Base-by-base conservation (phyloP, 2,329 filamentous ascomycete species). In the Lachnellula occidentalis region DNA sequence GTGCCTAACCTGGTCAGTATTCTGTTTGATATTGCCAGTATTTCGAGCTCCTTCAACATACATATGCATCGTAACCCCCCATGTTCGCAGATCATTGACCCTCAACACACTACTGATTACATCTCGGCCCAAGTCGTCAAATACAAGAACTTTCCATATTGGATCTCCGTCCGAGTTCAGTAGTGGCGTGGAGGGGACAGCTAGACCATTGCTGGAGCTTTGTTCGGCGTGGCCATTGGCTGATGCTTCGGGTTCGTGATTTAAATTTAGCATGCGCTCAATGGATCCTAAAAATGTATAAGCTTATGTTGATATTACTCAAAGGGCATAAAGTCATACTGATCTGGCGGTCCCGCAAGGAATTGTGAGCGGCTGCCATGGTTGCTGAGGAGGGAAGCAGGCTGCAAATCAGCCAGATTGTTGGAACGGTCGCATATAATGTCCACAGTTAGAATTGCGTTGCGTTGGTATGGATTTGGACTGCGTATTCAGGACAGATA, bases 61-160 rank as follows among this genome's bases (percentile, higher is more conserved):
- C 90, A 96, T 83, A 73, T 96, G 90, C 79, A 96, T 94, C 39
- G 91, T 97, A 51, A 97, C 88, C n/a, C 95, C 94, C 83, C 94
- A 91, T 58, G 87, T 83, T 59, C 95, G 81, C 68, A 99, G 76
- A 73, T 99, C 94, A 68, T 91, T 96, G 59, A 99, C 94, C 56
- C 92, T 82, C 61, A 99, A 78, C 2, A 99, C 92, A 67, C 92
- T 96, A 75, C 91, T 96, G 67, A 99, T 96, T 56, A 99, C 89
- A 80, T 97, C 92, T 70, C 92, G 82, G 47, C 92, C 94, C 4
- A 86, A 72, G 64, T 92, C 88, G 72, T 99, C 95, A 69, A 99
- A 97, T 9, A 99, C 90, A 50, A 99, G 77, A 6, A 97, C 89
- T 72, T 97, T 97, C 92, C 92, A 97, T 74, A 96, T 92, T 1